phyloP scores from a whole-genome alignment of 441 rosid species.

The Geranium incanum region DNA sequence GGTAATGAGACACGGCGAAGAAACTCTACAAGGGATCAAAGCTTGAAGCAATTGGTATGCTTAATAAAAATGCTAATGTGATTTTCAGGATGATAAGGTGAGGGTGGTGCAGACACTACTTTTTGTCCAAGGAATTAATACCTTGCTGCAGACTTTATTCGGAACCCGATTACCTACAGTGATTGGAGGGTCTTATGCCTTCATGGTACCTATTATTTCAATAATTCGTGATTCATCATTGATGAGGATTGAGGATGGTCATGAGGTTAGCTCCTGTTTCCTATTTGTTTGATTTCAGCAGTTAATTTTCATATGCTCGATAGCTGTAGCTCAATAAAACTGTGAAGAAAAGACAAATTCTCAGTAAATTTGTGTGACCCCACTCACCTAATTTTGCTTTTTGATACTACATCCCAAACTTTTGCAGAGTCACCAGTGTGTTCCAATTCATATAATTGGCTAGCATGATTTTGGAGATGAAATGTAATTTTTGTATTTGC shows the following conservation, averaged over 20 bases:
- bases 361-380: slow-evolving; percentile 35
- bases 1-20: background rate
- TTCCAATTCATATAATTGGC: background rate
- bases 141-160: slow-evolving; percentile 82
- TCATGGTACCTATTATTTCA: slow-evolving; percentile 91
- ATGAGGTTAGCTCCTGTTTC: slow-evolving; percentile 49
- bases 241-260: slow-evolving; percentile 56
- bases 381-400: slow-evolving; percentile 21
- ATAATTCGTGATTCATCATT: slow-evolving; percentile 80
- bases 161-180: slow-evolving; percentile 94
- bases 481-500: slow-evolving; percentile 15
- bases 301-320: slow-evolving; percentile 16
- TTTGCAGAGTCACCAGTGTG: background rate
- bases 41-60: slow-evolving; percentile 9
- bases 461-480: background rate
- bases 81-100: slow-evolving; percentile 81
- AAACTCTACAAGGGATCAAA: background rate
- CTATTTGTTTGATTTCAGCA: background rate
- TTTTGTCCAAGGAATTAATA: slow-evolving; percentile 86
- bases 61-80: slow-evolving; percentile 13
- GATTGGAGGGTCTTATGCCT: slow-evolving; percentile 93
- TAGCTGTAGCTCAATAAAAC: slow-evolving; percentile 22
- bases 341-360: slow-evolving; percentile 16
- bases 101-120: slow-evolving; percentile 92
- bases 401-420: background rate